Evolutionary conservation across 345 rosid genomes (phyloP), one percentile per base, ranked within the genome.

Genomic region (Gossypium arboreum): DNA sequence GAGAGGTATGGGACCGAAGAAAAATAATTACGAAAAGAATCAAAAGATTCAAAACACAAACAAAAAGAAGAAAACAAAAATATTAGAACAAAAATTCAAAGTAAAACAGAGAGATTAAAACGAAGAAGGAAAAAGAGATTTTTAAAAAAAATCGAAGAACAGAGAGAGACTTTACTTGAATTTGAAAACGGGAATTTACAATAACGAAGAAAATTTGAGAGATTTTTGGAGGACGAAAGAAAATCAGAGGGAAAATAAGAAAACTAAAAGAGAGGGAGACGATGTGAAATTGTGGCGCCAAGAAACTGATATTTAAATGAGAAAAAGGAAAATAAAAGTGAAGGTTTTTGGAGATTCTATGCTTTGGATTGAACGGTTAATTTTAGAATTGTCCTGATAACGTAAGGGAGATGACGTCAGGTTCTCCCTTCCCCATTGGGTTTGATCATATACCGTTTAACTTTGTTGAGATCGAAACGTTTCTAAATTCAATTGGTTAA

Each of bases 251-350:
- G 2, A 15, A 17, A 58, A 7, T 9, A 15, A 34, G 39, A 61
- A 2, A 68, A 24, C 2, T 5, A 8, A 67, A 67, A 12, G 3
- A 24, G 2, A 67, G 39, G 39, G n/a, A 25, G 43, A 27, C 0
- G 15, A 65, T 43, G 17, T 51, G 22, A 6, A 68, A 16, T 69
- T 69, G 73, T 69, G 45, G 73, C 58, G 59, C 45, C 73, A 27
- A 27, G 6, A 2, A 17, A 17, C 16, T 27, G 2, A 60, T 25
- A 60, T 66, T n/a, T 51, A 68, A 12, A 22, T 20, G 7, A 9
- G 7, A 22, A 65, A 68, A 6, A 22, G 6, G 7, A 17, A 12
- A 22, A 18, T 0, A 2, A 2, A 47, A 15, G 39, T 4, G 5
- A 50, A 16, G 43, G 29, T 44, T 45, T 45, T 12, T 12, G 17